These are phyloP conservation scores for Rhytidhysteron rufulum DNA, from an alignment of 2,329 filamentous ascomycete species.

Conservation along the genomic window DNA sequence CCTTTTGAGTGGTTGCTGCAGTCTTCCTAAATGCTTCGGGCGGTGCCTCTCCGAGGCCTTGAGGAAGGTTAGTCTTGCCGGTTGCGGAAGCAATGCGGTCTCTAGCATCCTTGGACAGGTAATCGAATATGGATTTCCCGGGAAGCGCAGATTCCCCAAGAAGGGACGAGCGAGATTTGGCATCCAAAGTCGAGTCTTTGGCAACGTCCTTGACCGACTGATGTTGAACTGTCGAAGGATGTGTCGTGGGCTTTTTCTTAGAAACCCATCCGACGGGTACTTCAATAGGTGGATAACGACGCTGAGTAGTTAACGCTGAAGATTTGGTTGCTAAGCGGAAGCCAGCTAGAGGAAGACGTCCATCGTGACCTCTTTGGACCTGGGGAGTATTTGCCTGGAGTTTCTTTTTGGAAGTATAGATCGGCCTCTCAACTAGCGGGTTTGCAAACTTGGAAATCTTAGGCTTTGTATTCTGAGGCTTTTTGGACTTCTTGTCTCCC, in stretches of 20 bases:
- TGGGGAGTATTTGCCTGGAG: constrained; percentile 42
- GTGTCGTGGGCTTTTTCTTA: constrained; percentile 37
- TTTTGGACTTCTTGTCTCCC: constrained; percentile 71
- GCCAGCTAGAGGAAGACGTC: constrained; percentile 72
- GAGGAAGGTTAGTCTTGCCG: constrained; percentile 72
- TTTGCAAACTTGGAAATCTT: constrained; percentile 56
- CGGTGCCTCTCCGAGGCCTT: constrained; percentile 67
- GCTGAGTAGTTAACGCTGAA: constrained; percentile 39
- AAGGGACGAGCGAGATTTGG: constrained; percentile 70
- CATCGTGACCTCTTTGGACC: constrained; percentile 72
- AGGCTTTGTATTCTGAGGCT: constrained; percentile 23
- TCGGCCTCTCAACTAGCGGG: constrained; percentile 63
- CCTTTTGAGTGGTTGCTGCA: constrained; percentile 60
- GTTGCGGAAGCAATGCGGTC: constrained; percentile 72
- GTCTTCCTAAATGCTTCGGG: constrained; percentile 62
- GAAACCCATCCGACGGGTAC: constrained; percentile 74
- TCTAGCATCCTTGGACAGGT: constrained; percentile 72
- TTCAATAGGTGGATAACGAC: constrained; percentile 59
- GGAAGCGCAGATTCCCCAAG: constrained; percentile 78
- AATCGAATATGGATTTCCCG: constrained; percentile 95
- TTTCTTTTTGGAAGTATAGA: constrained; percentile 66
- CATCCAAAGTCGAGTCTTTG: constrained; percentile 70
- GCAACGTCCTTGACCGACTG: constrained; percentile 73
- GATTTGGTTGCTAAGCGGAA: constrained; percentile 65
- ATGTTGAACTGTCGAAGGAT: constrained; percentile 36